These are phyloP conservation scores for Rhododendron ovatum DNA, from an alignment of 148 eudicot species.

Conservation along the genomic window DNA sequence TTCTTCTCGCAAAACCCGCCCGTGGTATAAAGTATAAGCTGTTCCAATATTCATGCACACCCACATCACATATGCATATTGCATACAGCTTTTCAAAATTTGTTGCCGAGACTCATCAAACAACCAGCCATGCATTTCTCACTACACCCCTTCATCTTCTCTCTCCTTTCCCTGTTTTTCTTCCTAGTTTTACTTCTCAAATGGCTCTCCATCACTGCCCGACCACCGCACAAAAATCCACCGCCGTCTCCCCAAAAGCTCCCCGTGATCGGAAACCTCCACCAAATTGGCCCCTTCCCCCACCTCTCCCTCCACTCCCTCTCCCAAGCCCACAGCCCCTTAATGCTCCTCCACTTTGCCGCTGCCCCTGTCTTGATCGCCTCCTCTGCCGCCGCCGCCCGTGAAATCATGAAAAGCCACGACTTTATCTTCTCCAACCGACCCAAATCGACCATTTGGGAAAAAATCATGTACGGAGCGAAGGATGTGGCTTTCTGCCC, in stretches of 20 bases:
- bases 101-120: background rate
- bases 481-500: too few species aligned
- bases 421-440: too few species aligned
- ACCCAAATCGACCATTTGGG: too few species aligned
- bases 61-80: too few species aligned
- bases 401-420: too few species aligned
- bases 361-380: background rate
- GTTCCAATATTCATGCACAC: too few species aligned
- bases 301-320: slow-evolving; percentile 29
- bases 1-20: too few species aligned
- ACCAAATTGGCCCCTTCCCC: slow-evolving; percentile 35
- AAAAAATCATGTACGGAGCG: too few species aligned
- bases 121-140: background rate
- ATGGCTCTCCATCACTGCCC: slow-evolving; percentile 8
- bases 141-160: background rate
- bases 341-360: slow-evolving; percentile 53
- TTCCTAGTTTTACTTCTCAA: slow-evolving; percentile 16
- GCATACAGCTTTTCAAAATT: too few species aligned
- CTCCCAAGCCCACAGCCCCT: slow-evolving; percentile 28
- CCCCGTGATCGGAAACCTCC: slow-evolving; percentile 63
- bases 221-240: slow-evolving; percentile 4
- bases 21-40: too few species aligned
- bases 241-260: slow-evolving; percentile 60
- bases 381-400: too few species aligned
- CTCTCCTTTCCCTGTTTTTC: background rate